Conservation (phyloP, 495 filamentous ascomycete genomes). For the Aspergillus heteromorphus region DNA sequence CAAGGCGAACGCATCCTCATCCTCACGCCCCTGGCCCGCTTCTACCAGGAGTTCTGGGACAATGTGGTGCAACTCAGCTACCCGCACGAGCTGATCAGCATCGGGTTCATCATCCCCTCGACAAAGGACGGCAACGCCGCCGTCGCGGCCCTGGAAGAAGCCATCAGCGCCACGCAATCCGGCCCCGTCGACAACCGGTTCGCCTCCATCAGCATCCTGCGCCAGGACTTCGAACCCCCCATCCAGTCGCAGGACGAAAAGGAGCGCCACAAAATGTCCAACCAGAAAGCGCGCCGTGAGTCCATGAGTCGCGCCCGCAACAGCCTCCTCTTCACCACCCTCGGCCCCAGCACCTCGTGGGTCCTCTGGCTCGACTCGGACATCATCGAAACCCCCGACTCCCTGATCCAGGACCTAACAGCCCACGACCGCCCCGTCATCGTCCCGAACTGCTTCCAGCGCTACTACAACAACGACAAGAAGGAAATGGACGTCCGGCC, state of each 20-base stretch:
- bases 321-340: constrained; percentile 91
- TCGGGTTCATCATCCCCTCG: constrained; percentile 96
- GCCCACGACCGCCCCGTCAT: constrained; percentile 79
- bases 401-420: constrained; percentile 89
- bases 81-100: constrained; percentile 86
- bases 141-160: constrained; percentile 72
- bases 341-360: constrained; percentile 92
- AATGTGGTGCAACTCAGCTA: constrained; percentile 82
- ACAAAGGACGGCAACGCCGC: constrained; percentile 82
- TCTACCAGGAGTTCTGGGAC: constrained; percentile 93
- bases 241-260: constrained; percentile 74
- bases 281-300: constrained; percentile 80
- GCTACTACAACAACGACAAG: constrained; percentile 68
- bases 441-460: constrained; percentile 93
- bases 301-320: constrained; percentile 93
- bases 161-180: constrained; percentile 75
- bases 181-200: constrained; percentile 78
- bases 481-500: constrained; percentile 67
- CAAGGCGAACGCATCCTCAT: constrained; percentile 86
- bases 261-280: constrained; percentile 82
- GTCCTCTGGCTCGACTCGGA: constrained; percentile 95
- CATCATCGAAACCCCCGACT: constrained; percentile 80
- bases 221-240: constrained; percentile 90
- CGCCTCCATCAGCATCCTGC: constrained; percentile 83
- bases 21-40: constrained; percentile 85